These are phyloP conservation scores for Pyrenophora tritici-repentis DNA, from an alignment of 2,329 filamentous ascomycete genomes.

Conservation along the genomic window DNA sequence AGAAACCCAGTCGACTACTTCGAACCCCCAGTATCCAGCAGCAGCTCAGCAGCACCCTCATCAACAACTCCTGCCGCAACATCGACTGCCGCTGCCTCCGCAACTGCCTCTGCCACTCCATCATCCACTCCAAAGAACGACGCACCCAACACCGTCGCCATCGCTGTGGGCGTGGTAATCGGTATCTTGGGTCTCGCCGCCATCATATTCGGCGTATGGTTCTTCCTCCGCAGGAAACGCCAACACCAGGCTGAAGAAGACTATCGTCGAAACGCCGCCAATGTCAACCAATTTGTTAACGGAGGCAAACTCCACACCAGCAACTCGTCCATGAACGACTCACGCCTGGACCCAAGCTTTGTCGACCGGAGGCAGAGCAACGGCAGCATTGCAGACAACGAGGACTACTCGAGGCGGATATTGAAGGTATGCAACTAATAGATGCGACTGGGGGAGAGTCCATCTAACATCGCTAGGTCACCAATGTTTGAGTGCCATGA, in stretches of 20 bases:
- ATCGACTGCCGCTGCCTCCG: slow-evolving; percentile 22
- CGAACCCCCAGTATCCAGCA: slow-evolving; percentile 26
- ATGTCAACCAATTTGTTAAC: slow-evolving; percentile 71
- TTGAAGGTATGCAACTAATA: slow-evolving; percentile 69
- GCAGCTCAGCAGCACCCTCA: slow-evolving; percentile 24
- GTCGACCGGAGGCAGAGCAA: slow-evolving; percentile 87
- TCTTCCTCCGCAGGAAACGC: slow-evolving; percentile 75
- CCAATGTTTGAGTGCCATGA: slow-evolving; percentile 38
- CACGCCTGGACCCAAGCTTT: slow-evolving; percentile 80
- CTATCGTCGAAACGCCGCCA: slow-evolving; percentile 78
- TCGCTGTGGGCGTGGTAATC: slow-evolving; percentile 86
- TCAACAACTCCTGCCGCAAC: slow-evolving; percentile 18
- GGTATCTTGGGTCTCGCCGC: slow-evolving; percentile 73
- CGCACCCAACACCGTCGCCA: slow-evolving; percentile 73
- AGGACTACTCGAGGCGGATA: slow-evolving; percentile 95
- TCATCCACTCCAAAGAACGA: slow-evolving; percentile 42
- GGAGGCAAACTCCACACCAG: slow-evolving; percentile 66
- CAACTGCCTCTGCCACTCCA: slow-evolving; percentile 33
- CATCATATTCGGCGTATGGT: slow-evolving; percentile 70
- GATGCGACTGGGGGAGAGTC: background rate
- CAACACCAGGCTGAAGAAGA: slow-evolving; percentile 82
- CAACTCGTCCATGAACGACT: slow-evolving; percentile 76
- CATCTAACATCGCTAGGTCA: slow-evolving; percentile 37
- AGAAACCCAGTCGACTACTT: slow-evolving; percentile 46
- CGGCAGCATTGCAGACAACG: slow-evolving; percentile 94